Conservation (phyloP, 2,329 filamentous ascomycete genomes). For the Biscogniauxia marginata region DNA sequence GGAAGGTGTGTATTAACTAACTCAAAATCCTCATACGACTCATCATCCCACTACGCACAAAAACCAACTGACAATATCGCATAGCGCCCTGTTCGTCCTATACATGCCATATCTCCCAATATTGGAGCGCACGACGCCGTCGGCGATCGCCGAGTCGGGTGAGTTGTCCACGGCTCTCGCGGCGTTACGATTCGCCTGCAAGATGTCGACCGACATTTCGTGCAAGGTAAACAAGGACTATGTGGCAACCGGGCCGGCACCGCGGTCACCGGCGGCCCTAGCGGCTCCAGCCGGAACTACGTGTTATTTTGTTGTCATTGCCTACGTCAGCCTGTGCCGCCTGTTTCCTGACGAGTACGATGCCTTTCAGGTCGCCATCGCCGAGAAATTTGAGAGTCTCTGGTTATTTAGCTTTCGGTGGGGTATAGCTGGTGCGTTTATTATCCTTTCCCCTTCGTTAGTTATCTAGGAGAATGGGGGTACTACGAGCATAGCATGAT, state of each 20-base stretch:
- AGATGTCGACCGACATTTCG: slow-evolving; percentile 34
- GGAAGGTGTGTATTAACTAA: slow-evolving; percentile 24
- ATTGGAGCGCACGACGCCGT: slow-evolving; percentile 21
- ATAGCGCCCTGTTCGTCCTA: slow-evolving; percentile 31
- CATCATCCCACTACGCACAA: neutral
- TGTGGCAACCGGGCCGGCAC: slow-evolving; percentile 4
- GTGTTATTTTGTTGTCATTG: slow-evolving; percentile 32
- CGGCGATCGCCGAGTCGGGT: slow-evolving; percentile 10
- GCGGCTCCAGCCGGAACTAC: slow-evolving; percentile 33
- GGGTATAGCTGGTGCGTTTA: slow-evolving; percentile 33
- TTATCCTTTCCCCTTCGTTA: neutral
- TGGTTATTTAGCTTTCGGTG: slow-evolving; percentile 33
- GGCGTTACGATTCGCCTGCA: slow-evolving; percentile 33
- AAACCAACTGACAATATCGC: neutral
- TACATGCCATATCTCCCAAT: slow-evolving; percentile 33
- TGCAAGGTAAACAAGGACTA: slow-evolving; percentile 32
- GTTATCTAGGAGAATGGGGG: neutral
- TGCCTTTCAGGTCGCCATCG: slow-evolving; percentile 28
- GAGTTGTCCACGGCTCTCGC: slow-evolving; percentile 29
- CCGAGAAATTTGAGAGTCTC: slow-evolving; percentile 35
- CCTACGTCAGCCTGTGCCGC: slow-evolving; percentile 25
- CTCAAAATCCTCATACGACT: neutral
- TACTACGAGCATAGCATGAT: neutral
- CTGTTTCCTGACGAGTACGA: slow-evolving; percentile 31
- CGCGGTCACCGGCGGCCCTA: slow-evolving; percentile 26